Conservation (phyloP, 371 early-diverging fungal genomes). For the Lichtheimia ramosa region DNA sequence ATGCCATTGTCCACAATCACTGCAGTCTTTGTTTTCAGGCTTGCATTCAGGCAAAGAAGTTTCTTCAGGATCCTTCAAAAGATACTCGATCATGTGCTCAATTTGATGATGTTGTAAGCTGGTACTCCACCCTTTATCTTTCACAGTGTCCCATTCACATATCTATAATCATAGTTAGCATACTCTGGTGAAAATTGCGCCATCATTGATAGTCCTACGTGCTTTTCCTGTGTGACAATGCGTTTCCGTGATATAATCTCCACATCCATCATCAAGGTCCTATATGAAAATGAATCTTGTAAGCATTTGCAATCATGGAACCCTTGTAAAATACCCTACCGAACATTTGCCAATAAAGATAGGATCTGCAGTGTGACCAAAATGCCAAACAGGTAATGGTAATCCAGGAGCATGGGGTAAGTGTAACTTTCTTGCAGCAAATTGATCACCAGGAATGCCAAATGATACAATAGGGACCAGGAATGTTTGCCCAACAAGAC, state of each 20-base stretch:
- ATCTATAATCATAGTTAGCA: neutral
- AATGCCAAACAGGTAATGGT: conserved; percentile 82
- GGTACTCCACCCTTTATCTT: neutral
- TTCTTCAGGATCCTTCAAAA: neutral
- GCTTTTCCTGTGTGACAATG: conserved; percentile 50
- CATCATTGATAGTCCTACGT: neutral
- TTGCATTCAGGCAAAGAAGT: neutral
- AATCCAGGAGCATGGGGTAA: conserved; percentile 59
- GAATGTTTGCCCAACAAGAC: conserved; percentile 83
- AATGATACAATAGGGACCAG: conserved; percentile 86
- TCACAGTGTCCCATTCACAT: neutral
- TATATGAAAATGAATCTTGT: neutral
- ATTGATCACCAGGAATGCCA: conserved; percentile 85
- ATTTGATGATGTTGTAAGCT: neutral
- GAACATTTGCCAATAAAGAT: conserved; percentile 88
- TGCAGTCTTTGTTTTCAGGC: neutral
- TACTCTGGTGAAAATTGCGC: neutral
- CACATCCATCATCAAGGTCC: conserved; percentile 50
- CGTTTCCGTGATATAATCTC: conserved; percentile 86
- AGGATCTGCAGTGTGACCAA: conserved; percentile 93
- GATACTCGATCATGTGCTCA: neutral
- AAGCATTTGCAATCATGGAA: too few species aligned
- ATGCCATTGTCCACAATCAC: neutral
- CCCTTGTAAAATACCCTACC: conserved; percentile 19
- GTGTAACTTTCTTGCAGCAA: conserved; percentile 80